Evolutionary conservation across 306 rosid species (phyloP), one percentile per base, ranked within the genome.

Genomic region (Luffa aegyptiaca): DNA sequence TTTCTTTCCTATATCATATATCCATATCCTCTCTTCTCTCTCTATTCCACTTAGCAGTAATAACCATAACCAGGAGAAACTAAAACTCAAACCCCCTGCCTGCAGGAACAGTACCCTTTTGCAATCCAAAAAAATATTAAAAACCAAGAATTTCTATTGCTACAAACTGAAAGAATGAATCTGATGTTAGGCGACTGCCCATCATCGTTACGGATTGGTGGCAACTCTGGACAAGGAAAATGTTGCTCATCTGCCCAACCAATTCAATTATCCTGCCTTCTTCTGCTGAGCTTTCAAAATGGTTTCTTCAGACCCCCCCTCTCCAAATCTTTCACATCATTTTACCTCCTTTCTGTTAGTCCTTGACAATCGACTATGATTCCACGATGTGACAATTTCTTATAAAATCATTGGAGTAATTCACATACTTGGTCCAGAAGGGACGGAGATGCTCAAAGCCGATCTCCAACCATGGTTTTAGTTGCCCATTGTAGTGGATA

Each of bases 381-480:
- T 96, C 99, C 90, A 96, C 18, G 82, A 96, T 93, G 88, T 96
- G 98, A 86, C 99, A 96, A 79, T 85, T 96, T 78, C 89, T 91
- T 66, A 96, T 80, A 89, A 96, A 96, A 85, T 91, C 97, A 85
- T 90, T 96, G 78, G 98, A 85, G 90, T 96, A 90, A 81, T 96
- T 88, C 89, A 96, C 90, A 78, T 90, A 87, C 84, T 91, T 96
- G 82, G 85, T 88, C 99, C 99, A 96, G 88, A 93, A 96, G 18
- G 99, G 98, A 80, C 93, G 89, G 59, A 96, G 98, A 88, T 96
- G 96, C 85, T 96, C 99, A 48, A 96, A 96, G 64, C 99, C 99
- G 46, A 96, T 96, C 81, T 90, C 85, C 87, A 96, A 82, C 99
- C 99, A 96, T 3, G 99, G 99, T 86, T 96, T 96, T 49, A 96